Percentiles rank a stretch among this genome's conserved stretches.
Evolutionary conservation across 23 red algal genomes (phyloP).

Genomic region (Gracilaria gracilis): DNA sequence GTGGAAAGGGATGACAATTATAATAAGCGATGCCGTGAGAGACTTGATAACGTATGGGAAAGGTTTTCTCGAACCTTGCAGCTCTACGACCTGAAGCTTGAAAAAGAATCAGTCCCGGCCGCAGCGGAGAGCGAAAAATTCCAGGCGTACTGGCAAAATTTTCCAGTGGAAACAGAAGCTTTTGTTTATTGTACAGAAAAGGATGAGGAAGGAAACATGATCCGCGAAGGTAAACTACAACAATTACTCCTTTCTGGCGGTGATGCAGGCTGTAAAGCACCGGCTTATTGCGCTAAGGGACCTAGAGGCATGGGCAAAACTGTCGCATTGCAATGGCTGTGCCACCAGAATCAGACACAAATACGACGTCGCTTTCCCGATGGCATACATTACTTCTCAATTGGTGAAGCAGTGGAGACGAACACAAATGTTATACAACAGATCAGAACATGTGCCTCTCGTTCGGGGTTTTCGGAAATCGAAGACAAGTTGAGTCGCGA

Average conservation of each 20-base stretch:
- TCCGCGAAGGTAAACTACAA: neutral
- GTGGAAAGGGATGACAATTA: too few species aligned
- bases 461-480: neutral
- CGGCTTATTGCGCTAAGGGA: neutral
- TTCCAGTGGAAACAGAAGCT: too few species aligned
- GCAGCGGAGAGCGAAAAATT: too few species aligned
- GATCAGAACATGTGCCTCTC: neutral
- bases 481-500: neutral
- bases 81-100: too few species aligned
- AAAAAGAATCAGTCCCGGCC: too few species aligned
- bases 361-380: neutral
- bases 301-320: neutral
- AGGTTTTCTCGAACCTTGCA: too few species aligned
- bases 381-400: neutral
- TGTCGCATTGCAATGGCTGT: neutral
- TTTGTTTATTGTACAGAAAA: too few species aligned
- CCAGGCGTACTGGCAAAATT: too few species aligned
- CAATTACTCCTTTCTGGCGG: neutral
- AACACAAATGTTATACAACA: neutral
- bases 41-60: too few species aligned
- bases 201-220: neutral
- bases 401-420: neutral
- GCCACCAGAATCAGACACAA: neutral
- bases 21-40: too few species aligned
- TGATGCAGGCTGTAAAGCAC: neutral